These are phyloP conservation scores for Zelonia costaricensis DNA, from an alignment of 208 protist species.

Conservation along the genomic window DNA sequence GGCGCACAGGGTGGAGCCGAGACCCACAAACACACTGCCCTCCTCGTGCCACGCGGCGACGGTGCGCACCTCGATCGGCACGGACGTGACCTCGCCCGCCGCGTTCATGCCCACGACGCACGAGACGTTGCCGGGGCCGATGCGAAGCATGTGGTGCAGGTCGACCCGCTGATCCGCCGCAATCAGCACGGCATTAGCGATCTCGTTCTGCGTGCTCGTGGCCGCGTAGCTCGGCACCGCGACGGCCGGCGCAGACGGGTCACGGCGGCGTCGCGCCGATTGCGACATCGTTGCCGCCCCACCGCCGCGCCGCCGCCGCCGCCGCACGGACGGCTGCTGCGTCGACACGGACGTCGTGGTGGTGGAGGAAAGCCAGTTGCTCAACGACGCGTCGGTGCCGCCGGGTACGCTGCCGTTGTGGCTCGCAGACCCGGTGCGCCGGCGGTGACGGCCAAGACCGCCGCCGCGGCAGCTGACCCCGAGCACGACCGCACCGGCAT, in stretches of 20 bases:
- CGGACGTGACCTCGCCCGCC: slow-evolving; percentile 56
- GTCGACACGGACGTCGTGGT: slow-evolving; percentile 6
- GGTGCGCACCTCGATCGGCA: slow-evolving; percentile 58
- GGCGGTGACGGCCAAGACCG: neutral
- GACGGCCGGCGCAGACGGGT: slow-evolving; percentile 13
- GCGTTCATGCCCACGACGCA: slow-evolving; percentile 67
- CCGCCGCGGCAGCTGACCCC: neutral
- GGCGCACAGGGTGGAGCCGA: slow-evolving; percentile 57
- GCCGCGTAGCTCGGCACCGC: slow-evolving; percentile 29
- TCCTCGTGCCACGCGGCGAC: slow-evolving; percentile 55
- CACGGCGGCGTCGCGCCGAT: slow-evolving; percentile 1
- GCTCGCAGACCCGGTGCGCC: neutral
- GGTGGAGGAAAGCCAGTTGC: slow-evolving; percentile 12
- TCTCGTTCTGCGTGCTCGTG: slow-evolving; percentile 20
- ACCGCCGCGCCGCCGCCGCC: no score
- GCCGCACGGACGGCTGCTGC: slow-evolving; percentile 4
- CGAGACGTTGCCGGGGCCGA: slow-evolving; percentile 53
- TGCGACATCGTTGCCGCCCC: no score
- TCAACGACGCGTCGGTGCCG: slow-evolving; percentile 11
- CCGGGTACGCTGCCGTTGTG: neutral
- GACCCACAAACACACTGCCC: slow-evolving; percentile 62
- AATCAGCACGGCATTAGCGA: slow-evolving; percentile 22
- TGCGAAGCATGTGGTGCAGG: slow-evolving; percentile 27
- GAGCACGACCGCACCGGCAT: neutral
- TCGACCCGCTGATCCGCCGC: slow-evolving; percentile 17